Evolutionary conservation across 2,329 filamentous ascomycete species (phyloP).

Genomic region (Periconia macrospinosa): DNA sequence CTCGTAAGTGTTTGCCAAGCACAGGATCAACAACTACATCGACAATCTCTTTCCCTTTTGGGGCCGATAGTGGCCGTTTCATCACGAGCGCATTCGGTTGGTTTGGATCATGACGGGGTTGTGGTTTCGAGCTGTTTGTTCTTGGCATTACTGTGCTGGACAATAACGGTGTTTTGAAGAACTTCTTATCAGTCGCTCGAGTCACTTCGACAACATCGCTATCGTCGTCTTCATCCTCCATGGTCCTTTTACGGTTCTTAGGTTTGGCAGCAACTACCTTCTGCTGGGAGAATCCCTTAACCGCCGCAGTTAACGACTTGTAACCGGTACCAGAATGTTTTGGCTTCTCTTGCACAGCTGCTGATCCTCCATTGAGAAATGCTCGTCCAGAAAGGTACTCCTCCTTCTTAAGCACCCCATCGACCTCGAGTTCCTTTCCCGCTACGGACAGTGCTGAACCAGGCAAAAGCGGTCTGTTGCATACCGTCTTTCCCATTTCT

Average conservation of each 20-base stretch:
- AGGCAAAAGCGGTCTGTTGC: constrained; percentile 59
- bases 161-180: constrained; percentile 66
- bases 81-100: constrained; percentile 66
- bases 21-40: constrained; percentile 74
- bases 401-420: constrained; percentile 61
- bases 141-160: constrained; percentile 54
- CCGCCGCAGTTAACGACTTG: constrained; percentile 11
- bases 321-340: constrained; percentile 18
- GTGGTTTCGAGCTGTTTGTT: constrained; percentile 51
- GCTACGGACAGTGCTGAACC: constrained; percentile 64
- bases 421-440: constrained; percentile 70
- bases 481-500: constrained; percentile 62
- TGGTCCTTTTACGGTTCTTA: background rate
- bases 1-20: constrained; percentile 62
- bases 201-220: constrained; percentile 33
- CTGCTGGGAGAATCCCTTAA: background rate
- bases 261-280: background rate
- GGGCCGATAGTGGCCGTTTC: constrained; percentile 59
- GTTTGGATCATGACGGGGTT: constrained; percentile 67
- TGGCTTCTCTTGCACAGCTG: constrained; percentile 19
- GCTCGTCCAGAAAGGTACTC: constrained; percentile 58
- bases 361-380: constrained; percentile 40
- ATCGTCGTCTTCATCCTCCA: background rate
- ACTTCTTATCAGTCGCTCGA: constrained; percentile 45
- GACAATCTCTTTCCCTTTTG: constrained; percentile 66